Base-by-base conservation (phyloP, 306 rosid species). In the Canavalia ensiformis region DNA sequence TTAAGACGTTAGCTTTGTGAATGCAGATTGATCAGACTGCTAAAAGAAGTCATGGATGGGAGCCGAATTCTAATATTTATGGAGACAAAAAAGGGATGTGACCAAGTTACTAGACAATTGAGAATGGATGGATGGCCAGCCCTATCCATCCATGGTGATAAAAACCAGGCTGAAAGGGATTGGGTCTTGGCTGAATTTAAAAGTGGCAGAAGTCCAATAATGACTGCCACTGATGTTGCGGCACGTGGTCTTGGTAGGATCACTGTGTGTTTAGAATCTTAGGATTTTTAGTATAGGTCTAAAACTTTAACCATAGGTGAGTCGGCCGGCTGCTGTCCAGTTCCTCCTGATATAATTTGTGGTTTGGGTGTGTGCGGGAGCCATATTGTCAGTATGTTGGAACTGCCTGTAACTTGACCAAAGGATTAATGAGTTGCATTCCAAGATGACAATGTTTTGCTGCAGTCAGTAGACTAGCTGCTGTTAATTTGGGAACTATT, bases 181-280 rank as follows among this genome's bases (percentile, higher is more conserved):
- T 95, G 97, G 99, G 99, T 95, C 77, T 87, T 95, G 83, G 90
- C 99, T 76, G 99, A 95, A 84, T 95, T 95, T 93, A 95, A 93
- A 87, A 90, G 93, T 91, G 99, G 99, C 86, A 87, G 97, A 87
- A 93, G 94, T 86, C 97, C 93, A 70, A 86, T 95, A 84, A 95
- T 95, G 99, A 93, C 98, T 85, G 99, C 99, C 95, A 95, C 99
- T 79, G 99, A 95, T 92, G 99, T 95, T 89, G 99, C 99, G 86
- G 99, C 99, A 0, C 95, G 99, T 83, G 99, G 99, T 89, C 98
- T 95, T 91, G 99, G 99, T 95, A 95, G 97, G 99, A 83, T 90
- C 83, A 89, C 86, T 90, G 88, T 88, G 91, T 93, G 88, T 83
- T 86, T 85, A 94, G 88, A 83, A 84, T 90, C 72, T 68, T 90